Evolutionary conservation across 306 rosid species (phyloP).

Genomic region (Biancaea sappan): DNA sequence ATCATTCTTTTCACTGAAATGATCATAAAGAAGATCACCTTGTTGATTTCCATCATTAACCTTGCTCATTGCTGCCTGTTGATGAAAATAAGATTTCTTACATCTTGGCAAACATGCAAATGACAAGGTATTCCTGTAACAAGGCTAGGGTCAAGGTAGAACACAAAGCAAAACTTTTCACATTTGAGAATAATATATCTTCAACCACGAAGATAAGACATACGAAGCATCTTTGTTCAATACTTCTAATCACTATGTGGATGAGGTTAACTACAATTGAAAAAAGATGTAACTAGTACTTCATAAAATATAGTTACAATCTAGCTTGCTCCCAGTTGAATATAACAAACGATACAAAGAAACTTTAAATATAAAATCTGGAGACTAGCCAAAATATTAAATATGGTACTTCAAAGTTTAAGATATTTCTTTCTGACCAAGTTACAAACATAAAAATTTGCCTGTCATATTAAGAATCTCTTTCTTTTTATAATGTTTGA

Average conservation of each 20-base stretch:
- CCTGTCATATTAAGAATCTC: background rate
- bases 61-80: constrained; percentile 96
- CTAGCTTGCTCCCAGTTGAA: constrained; percentile 3
- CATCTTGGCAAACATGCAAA: constrained; percentile 16
- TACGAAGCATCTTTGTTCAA: background rate
- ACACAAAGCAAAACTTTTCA: constrained; percentile 24
- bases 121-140: constrained; percentile 1
- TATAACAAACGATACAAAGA: background rate
- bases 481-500: constrained; percentile 15
- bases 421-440: background rate
- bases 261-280: constrained; percentile 5
- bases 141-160: constrained; percentile 8
- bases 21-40: constrained; percentile 71
- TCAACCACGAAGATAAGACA: constrained; percentile 8
- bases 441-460: constrained; percentile 14
- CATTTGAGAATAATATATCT: constrained; percentile 20
- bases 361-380: constrained; percentile 20
- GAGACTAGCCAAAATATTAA: background rate
- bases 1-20: constrained; percentile 75
- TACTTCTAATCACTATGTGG: constrained; percentile 15
- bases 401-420: background rate
- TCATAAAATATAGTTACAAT: background rate
- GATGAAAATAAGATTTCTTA: constrained; percentile 37
- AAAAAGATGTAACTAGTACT: background rate
- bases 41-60: constrained; percentile 58